phyloP scores from a whole-genome alignment of 108 stramenopile genomes.

The Mediolabrus comicus region DNA sequence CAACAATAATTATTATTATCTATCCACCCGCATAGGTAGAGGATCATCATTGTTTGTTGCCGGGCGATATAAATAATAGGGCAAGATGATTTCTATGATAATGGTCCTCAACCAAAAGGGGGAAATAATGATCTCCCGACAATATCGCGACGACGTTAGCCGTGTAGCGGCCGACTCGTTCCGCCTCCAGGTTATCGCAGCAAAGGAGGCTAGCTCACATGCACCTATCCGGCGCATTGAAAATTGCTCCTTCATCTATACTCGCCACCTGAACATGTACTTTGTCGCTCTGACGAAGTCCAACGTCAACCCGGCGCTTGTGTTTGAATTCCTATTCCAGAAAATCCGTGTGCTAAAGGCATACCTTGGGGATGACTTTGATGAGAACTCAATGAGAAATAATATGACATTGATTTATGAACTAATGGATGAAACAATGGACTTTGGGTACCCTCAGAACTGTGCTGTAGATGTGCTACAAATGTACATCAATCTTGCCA shows the following conservation, averaged over 20 bases:
- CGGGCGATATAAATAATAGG: neutral
- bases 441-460: constrained; percentile 99
- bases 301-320: constrained; percentile 97
- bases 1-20: neutral
- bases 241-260: constrained; percentile 96
- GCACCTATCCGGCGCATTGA: constrained; percentile 95
- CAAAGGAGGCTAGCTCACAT: constrained; percentile 94
- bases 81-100: constrained; percentile 90
- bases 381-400: constrained; percentile 93
- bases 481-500: constrained; percentile 97
- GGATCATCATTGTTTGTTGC: neutral
- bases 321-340: constrained; percentile 97
- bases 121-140: constrained; percentile 92
- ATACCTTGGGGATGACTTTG: constrained; percentile 97
- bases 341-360: constrained; percentile 93
- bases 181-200: constrained; percentile 92
- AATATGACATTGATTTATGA: constrained; percentile 99
- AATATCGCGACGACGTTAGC: constrained; percentile 90
- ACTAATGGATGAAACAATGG: constrained; percentile 98
- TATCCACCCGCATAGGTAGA: neutral
- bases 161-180: constrained; percentile 86
- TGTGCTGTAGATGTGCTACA: constrained; percentile 96
- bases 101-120: constrained; percentile 92
- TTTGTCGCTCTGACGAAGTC: constrained; percentile 95
- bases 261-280: constrained; percentile 95